Evolutionary conservation across 2,329 filamentous ascomycete species (phyloP), one percentile per base, ranked within the genome.

Genomic region (Diaporthe amygdali): DNA sequence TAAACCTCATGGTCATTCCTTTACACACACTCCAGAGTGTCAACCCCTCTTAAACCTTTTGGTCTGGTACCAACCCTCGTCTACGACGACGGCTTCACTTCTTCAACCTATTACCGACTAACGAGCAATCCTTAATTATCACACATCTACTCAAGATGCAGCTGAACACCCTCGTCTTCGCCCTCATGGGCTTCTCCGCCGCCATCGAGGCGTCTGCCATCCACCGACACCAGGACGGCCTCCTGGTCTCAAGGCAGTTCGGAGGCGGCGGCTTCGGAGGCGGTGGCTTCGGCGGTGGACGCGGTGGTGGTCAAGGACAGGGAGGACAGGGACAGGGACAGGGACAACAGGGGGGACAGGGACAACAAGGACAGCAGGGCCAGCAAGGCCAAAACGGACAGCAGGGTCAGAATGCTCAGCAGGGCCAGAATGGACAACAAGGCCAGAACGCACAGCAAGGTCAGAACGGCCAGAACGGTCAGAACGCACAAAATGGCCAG

Each of bases 181-280:
- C 85, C 81, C 82, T 89, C 27, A 73, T 87, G 78, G 84, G 87
- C 79, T 77, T 87, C 72, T 79, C 83, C 63, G 81, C 81, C 70
- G 77, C 84, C 54, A 77, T 82, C 69, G 86, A 89, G 47, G 88
- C 85, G 55, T 81, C 82, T 20, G 79, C 80, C 25, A 77, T 87
- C 71, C 76, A 79, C 70, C 80, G 82, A 14, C 68, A 72, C 70
- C 69, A 77, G 77, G 73, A 80, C 75, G 69, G 84, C 81, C 70
- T 78, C 52, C 75, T 87, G 59, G 78, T 81, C 64, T 80, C 80
- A 74, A 83, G 86, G 74, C 84, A 87, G 75, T 79, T 69, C 46
- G 6, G 17, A 8, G n/a, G 20, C 34, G 54, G 54, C 17, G 46
- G 46, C 34, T 51, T 49, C 20, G 61, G 61, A 12, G 66, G 51